Conservation (phyloP, 805 yeast species). For the Cyberlindnera americana region DNA sequence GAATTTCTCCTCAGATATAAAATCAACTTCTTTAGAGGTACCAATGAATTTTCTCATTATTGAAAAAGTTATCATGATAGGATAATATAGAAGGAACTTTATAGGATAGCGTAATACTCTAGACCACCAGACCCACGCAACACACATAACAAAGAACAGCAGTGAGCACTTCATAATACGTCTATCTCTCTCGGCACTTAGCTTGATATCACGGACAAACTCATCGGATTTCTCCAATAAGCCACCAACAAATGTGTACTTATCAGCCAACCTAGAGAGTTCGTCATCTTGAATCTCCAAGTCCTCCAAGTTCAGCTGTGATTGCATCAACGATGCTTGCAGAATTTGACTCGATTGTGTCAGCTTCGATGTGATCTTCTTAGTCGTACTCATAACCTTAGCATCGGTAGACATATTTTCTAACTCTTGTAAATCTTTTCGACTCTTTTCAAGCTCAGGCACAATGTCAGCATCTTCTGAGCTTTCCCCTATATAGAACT, state of each 20-base stretch:
- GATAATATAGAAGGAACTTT: constrained; percentile 13
- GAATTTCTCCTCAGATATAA: constrained; percentile 1
- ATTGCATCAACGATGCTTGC: constrained; percentile 26
- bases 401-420: constrained; percentile 19
- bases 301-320: constrained; percentile 26
- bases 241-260: constrained; percentile 19
- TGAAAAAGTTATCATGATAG: constrained; percentile 10
- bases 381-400: constrained; percentile 25
- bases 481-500: constrained; percentile 5
- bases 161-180: constrained; percentile 22
- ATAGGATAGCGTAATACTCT: constrained; percentile 24
- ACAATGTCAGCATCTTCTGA: background rate
- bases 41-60: background rate
- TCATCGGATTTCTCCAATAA: constrained; percentile 23
- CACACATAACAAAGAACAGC: constrained; percentile 21
- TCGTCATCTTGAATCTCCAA: constrained; percentile 24
- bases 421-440: background rate
- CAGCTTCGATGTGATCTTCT: constrained; percentile 26
- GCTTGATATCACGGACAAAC: constrained; percentile 25
- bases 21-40: constrained; percentile 7
- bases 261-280: constrained; percentile 16
- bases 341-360: constrained; percentile 24
- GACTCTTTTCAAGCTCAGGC: background rate
- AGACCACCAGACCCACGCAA: constrained; percentile 22
- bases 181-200: constrained; percentile 24